Conservation (phyloP, 352 stramenopile genomes). For the Globisporangium middletonii region DNA sequence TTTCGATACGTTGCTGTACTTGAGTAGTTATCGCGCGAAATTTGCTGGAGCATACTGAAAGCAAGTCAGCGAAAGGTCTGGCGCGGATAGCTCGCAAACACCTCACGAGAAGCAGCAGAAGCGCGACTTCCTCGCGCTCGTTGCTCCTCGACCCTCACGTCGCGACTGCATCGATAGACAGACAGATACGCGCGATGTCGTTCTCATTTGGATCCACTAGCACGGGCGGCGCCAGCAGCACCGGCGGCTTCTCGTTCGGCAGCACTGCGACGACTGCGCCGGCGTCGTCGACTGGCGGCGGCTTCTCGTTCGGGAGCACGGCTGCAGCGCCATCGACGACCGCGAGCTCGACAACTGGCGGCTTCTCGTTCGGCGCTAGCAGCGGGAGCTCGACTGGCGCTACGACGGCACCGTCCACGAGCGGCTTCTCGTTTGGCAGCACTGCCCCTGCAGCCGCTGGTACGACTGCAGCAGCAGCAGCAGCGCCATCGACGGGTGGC, state of each 20-base stretch:
- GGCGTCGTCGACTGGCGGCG: constrained; percentile 1
- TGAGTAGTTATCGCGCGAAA: too few species aligned
- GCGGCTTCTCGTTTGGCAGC: constrained; percentile 26
- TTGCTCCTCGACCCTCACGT: not conserved
- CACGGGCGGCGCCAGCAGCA: not conserved
- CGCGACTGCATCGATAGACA: not conserved
- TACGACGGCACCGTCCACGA: not conserved
- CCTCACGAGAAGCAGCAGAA: not conserved
- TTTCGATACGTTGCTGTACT: too few species aligned
- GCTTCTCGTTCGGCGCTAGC: constrained; percentile 4
- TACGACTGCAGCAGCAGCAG: not conserved
- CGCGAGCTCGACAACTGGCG: not conserved
- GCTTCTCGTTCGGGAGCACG: constrained; percentile 10
- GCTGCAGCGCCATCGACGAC: not conserved
- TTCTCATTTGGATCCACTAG: constrained; percentile 12
- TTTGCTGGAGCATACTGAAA: not conserved
- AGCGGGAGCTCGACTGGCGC: not conserved
- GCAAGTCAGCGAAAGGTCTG: not conserved
- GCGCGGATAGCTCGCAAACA: not conserved
- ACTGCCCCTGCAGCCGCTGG: not conserved
- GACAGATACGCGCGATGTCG: constrained; percentile 2
- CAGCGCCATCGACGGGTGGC: not conserved
- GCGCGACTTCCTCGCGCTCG: not conserved
- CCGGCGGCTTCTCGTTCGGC: constrained; percentile 35
- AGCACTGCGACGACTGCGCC: not conserved